phyloP scores from a whole-genome alignment of 2,329 filamentous ascomycete species.

The Calonectria fujianensis region DNA sequence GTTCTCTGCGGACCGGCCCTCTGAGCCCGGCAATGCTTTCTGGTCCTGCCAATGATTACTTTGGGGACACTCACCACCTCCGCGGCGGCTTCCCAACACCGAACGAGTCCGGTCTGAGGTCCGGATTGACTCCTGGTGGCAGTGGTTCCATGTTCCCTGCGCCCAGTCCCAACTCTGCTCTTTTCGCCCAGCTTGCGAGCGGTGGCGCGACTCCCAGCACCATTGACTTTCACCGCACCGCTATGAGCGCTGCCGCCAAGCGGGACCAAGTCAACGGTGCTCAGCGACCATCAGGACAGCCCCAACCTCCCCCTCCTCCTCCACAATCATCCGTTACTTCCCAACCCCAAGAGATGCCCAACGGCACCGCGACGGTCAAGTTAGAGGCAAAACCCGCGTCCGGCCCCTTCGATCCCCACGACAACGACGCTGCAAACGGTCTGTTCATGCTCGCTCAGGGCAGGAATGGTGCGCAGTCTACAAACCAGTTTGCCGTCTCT shows the following conservation, averaged over 20 bases:
- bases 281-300: conserved; percentile 57
- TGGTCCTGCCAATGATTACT: conserved; percentile 90
- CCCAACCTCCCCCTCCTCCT: conserved; percentile 59
- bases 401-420: conserved; percentile 89
- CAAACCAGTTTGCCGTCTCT: conserved; percentile 68
- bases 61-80: conserved; percentile 85
- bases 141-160: conserved; percentile 98
- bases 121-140: conserved; percentile 93
- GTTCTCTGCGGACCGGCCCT: conserved; percentile 92
- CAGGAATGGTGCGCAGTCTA: conserved; percentile 74
- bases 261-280: conserved; percentile 67
- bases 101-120: conserved; percentile 95
- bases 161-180: conserved; percentile 88
- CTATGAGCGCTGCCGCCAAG: conserved; percentile 85
- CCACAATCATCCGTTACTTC: conserved; percentile 64
- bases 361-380: conserved; percentile 65
- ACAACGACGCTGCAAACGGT: conserved; percentile 96
- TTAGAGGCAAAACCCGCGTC: conserved; percentile 70
- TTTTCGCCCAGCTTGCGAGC: conserved; percentile 86
- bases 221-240: conserved; percentile 95
- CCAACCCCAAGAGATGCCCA: conserved; percentile 72
- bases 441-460: conserved; percentile 89
- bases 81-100: conserved; percentile 93
- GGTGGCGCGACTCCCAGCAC: conserved; percentile 92
- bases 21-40: conserved; percentile 98